Base-by-base conservation (phyloP, 140 eudicot genomes). In the Oenanthe javanica region DNA sequence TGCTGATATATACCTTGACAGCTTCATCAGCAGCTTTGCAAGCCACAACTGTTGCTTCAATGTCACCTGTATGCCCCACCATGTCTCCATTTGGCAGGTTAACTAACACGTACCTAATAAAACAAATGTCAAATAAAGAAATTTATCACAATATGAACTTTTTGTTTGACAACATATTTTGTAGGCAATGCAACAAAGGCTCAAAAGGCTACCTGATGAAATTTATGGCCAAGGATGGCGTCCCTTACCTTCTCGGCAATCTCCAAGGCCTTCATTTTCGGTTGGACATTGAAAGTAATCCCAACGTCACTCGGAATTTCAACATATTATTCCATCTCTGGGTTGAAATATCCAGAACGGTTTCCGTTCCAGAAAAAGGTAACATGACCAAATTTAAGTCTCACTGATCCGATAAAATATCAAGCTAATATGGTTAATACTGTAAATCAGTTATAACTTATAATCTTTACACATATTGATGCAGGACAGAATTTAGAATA, bases 301-400 rank as follows among this genome's bases (percentile, higher is more conserved):
- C 97, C 97, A 82, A 55, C 74, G 47, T 93, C 97, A 85, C 97
- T 93, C 57, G 94, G 97, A 79, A 93, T 85, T 84, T 93, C 97
- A 25, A 93, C 97, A 59, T 93, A 93, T 67, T 93, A 92, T 80
- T 93, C 97, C 89, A 89, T 69, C 49, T 87, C 89, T 13, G 87
- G 40, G 76, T 93, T 88, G 47, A 93, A 93, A 88, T 84, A 93
- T 19, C 97, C 97, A 8, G 97, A 93, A 25, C 97, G 96, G 55
- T 93, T 93, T 71, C 97, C 97, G 42, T 93, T 93, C 97, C 97
- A 93, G 86, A 93, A 93, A 77, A 93, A 93, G 31, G 96, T 93
- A n/a, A 93, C 97, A 80, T 91, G 96, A 27, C 98, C 98, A 85
- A 93, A 91, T 81, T 93, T 93, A 9, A 0, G 96, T 93, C 80